Evolutionary conservation across 345 rosid species (phyloP).

Genomic region (Reutealis trisperma): DNA sequence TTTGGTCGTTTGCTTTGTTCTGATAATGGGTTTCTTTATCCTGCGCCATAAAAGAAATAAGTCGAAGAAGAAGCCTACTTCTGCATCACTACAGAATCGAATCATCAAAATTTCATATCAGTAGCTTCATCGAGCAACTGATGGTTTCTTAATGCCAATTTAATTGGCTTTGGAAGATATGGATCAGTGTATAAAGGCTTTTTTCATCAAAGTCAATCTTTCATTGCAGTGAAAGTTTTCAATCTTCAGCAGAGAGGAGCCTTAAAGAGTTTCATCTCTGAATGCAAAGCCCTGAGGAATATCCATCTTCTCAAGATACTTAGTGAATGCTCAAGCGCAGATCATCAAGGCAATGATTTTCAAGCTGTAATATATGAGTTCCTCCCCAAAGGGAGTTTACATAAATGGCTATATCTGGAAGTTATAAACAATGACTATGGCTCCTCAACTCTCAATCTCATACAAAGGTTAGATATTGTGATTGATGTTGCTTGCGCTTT

Average conservation of each 20-base stretch:
- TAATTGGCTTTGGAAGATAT: neutral
- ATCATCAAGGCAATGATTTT: constrained; percentile 11
- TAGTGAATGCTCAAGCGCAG: neutral
- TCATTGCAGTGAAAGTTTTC: neutral
- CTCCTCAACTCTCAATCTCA: neutral
- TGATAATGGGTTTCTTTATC: neutral
- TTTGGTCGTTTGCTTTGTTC: neutral
- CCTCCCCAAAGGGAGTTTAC: neutral
- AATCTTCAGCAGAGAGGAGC: neutral
- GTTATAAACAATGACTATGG: neutral
- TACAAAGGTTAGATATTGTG: no score
- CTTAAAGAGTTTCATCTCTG: constrained; percentile 2
- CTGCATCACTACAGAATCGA: neutral
- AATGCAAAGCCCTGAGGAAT: constrained; percentile 1
- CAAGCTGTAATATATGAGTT: neutral
- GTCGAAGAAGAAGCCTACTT: neutral
- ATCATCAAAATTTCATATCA: constrained; percentile 4
- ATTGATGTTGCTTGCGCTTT: no score
- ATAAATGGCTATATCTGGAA: neutral
- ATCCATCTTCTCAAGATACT: neutral
- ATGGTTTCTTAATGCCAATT: neutral
- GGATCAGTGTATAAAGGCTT: constrained; percentile 5
- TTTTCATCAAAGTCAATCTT: neutral
- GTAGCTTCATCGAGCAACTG: neutral
- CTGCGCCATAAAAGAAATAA: neutral